Evolutionary conservation across 495 filamentous ascomycete species (phyloP), one percentile per base, ranked within the genome.

Genomic region (Lophiostoma macrostomum): DNA sequence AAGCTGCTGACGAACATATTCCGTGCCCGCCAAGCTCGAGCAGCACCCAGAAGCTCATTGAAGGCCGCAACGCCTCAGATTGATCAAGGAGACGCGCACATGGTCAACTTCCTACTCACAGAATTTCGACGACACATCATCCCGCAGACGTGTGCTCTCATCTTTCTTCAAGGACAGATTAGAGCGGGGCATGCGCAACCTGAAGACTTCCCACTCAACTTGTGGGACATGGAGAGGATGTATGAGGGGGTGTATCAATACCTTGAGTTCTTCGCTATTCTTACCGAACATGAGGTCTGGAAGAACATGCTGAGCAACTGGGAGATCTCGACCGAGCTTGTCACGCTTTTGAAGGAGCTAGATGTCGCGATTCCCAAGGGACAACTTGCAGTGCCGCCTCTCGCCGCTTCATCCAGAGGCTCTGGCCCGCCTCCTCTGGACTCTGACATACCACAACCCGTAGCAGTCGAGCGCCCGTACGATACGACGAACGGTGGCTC

Each of bases 221-320:
- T 91, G 25, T 96, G 91, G 91, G 91, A 96, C 64, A 93, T 96
- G 84, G 91, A 96, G 65, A 82, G 91, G 14, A 90, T 86, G 36
- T 86, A 86, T 59, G 83, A 96, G 62, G 91, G 90, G 13, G 82
- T 95, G 11, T 89, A 90, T 44, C 90, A 95, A 66, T 95, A 91
- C 67, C 78, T 96, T 5, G 90, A 96, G 56, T 91, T 95, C 67
- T 86, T 96, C 48, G 88, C 87, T n/a, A 90, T 94, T 2, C 76
- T 95, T 16, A 90, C 87, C 18, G 90, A 95, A 56, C 85, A 71
- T 18, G 63, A 67, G 19, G 44, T 49, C 1, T 73, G 72, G 71
- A 74, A 75, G 60, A 49, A 60, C 13, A 81, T 93, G 23, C 79
- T 96, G 10, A 84, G 91, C 30, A 82, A 91, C 50, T 96, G 91